phyloP scores from a whole-genome alignment of 805 yeast genomes.

The Metschnikowia cerradonensis region DNA sequence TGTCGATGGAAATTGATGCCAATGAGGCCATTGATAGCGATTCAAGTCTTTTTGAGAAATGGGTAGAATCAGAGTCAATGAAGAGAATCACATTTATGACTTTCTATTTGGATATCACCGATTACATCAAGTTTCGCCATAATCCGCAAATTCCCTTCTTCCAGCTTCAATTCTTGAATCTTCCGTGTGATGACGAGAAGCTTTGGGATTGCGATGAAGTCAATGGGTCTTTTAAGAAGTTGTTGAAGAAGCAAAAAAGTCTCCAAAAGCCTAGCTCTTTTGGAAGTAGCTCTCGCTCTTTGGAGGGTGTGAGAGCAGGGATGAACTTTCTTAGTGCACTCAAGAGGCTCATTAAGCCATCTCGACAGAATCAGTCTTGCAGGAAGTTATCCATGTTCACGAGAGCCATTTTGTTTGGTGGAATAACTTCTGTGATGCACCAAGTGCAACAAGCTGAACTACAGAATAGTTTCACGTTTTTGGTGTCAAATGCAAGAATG shows the following conservation, averaged over 20 bases:
- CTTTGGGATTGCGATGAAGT: conserved; percentile 39
- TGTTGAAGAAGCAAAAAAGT: conserved; percentile 34
- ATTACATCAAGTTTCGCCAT: conserved; percentile 77
- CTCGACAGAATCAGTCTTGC: conserved; percentile 4
- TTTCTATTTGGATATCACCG: conserved; percentile 74
- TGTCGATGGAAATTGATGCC: conserved; percentile 5
- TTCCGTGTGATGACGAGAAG: conserved; percentile 39
- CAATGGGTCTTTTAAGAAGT: conserved; percentile 35
- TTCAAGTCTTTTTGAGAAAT: conserved; percentile 45
- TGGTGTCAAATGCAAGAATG: conserved; percentile 20
- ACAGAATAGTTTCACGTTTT: conserved; percentile 45
- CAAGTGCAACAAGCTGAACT: conserved; percentile 72
- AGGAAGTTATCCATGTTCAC: conserved; percentile 47
- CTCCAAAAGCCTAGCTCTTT: conserved; percentile 6
- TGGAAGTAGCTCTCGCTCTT: not conserved
- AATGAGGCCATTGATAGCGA: conserved; percentile 21
- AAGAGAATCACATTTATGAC: conserved; percentile 79
- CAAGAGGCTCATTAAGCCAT: conserved; percentile 12
- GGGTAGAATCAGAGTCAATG: conserved; percentile 79
- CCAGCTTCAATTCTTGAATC: conserved; percentile 36
- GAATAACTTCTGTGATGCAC: conserved; percentile 60
- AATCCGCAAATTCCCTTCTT: conserved; percentile 42
- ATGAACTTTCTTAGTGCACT: conserved; percentile 18
- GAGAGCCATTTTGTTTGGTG: conserved; percentile 61
- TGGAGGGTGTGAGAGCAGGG: conserved; percentile 7